phyloP scores from a whole-genome alignment of 1,139 yeast species.

The Pichia inconspicua region DNA sequence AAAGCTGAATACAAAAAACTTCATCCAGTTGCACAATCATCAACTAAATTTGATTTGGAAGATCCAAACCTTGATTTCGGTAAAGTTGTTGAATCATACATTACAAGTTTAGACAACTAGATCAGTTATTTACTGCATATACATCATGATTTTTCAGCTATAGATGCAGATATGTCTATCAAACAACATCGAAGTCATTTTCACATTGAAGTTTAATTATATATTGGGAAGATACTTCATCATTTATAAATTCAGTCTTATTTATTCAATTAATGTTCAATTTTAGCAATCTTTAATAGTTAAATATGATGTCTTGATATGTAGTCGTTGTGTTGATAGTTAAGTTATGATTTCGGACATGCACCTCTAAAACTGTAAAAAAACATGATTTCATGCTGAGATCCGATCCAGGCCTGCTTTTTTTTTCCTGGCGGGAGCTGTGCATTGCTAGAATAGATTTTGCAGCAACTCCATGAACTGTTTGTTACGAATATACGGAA shows the following conservation, averaged over 20 bases:
- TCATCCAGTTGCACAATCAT: slow-evolving; percentile 33
- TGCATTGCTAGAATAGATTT: too few species aligned
- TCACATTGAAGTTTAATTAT: not conserved
- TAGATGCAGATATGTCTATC: not conserved
- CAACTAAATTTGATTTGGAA: slow-evolving; percentile 62
- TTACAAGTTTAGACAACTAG: slow-evolving; percentile 30
- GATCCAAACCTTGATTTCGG: slow-evolving; percentile 88
- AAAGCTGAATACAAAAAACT: slow-evolving; percentile 78
- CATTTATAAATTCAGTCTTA: not conserved
- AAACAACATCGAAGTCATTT: not conserved
- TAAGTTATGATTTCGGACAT: too few species aligned
- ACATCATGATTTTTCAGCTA: not conserved
- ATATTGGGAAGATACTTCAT: not conserved
- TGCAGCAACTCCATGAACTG: not conserved
- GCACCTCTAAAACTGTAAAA: too few species aligned
- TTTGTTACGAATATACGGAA: not conserved
- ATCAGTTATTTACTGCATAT: not conserved
- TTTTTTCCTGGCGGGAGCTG: not conserved
- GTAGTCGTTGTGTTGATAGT: too few species aligned
- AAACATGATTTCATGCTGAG: too few species aligned
- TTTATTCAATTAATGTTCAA: not conserved
- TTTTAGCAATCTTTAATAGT: not conserved
- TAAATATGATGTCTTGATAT: not conserved
- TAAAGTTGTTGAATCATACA: slow-evolving; percentile 40
- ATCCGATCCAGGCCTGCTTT: not conserved